Conservation (phyloP, 2,329 filamentous ascomycete species). For the Hypoxylon sp. region DNA sequence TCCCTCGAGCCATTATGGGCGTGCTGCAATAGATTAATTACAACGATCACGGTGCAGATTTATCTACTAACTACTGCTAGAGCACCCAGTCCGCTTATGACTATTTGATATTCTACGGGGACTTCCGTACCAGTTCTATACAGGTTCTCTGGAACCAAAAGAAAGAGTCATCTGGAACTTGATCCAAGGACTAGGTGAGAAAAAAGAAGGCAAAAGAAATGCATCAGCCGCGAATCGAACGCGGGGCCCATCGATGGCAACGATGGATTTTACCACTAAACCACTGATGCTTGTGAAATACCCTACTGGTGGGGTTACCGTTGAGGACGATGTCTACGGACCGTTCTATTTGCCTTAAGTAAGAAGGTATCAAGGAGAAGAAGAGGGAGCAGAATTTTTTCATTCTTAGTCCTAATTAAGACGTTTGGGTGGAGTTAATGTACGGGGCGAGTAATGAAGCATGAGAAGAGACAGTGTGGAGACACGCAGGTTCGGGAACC, state of each 20-base stretch:
- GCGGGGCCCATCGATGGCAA: conserved; percentile 67
- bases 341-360: background rate
- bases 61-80: no score
- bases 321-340: background rate
- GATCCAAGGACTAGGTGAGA: background rate
- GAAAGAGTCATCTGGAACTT: background rate
- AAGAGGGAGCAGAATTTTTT: background rate
- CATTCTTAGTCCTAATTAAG: background rate
- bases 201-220: conserved; percentile 30
- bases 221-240: conserved; percentile 63
- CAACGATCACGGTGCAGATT: no score
- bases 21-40: no score
- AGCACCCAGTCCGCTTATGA: no score
- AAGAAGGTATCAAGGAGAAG: background rate
- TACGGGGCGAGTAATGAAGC: no score
- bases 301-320: background rate
- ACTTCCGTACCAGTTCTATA: no score
- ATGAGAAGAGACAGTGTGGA: background rate
- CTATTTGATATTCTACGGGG: no score
- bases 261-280: conserved; percentile 69
- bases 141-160: no score
- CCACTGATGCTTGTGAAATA: conserved; percentile 57
- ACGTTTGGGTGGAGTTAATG: background rate
- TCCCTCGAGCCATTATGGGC: no score
- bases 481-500: background rate